Base-by-base conservation (phyloP, 441 rosid species). In the Corymbia calophylla region DNA sequence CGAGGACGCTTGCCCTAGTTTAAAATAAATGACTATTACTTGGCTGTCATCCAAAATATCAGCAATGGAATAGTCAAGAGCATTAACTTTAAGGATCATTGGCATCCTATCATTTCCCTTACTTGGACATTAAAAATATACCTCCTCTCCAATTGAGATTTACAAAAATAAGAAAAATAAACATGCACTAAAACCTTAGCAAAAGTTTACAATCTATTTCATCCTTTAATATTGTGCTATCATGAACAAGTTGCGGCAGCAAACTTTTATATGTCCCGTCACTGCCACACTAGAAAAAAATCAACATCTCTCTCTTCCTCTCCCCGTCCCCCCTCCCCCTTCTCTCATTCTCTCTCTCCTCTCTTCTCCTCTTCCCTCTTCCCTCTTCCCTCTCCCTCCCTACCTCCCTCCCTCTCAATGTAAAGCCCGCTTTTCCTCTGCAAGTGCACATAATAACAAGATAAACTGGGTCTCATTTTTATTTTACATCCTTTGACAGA, bases 1-100 rank as follows among this genome's bases (percentile, higher is more conserved):
- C 97, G 97, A 87, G 96, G 92, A 90, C 99, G 99, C 94, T 97
- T 93, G 91, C 98, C 99, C 99, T 98, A 94, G 92, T 94, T 70
- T 89, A 81, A 87, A 91, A 88, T 89, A 90, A 89, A 27, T 89
- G 84, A 89, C n/a, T 68, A 87, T 80, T 53, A 81, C 70, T 68
- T 89, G 39, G 88, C 89, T 88, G 88, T 70, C 53, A 32, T 51
- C 84, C 62, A 56, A 32, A 86, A 23, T 39, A 73, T 73, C 51
- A 73, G 27, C 6, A 9, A 73, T 3, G 14, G 51, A 44, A 39
- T 73, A 21, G 17, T 39, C 51, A 15, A 64, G 51, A 73, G 84
- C 84, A 73, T 73, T 39, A 62, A 73, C 47, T 73, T 39, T 44
- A 73, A 73, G 29, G 9, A 39, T 73, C 84, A 39, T 7, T 73